These are phyloP conservation scores for Cardiospermum halicacabum DNA, from an alignment of 345 rosid genomes.

Conservation along the genomic window DNA sequence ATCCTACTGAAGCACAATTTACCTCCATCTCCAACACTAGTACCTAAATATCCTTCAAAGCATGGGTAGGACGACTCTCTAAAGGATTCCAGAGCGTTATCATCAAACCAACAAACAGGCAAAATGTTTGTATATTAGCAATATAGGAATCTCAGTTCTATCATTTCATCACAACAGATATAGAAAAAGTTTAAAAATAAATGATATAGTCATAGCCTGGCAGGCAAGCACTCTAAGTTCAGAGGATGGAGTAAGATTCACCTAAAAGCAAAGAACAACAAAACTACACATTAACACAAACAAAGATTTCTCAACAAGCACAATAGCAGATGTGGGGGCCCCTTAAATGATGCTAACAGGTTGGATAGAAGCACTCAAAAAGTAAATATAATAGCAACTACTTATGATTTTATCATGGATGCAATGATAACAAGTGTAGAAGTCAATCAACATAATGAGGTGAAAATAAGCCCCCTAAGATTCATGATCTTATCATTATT, in stretches of 20 bases:
- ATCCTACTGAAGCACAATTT: too few relatives aligned
- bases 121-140: too few relatives aligned
- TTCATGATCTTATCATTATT: conserved; percentile 23
- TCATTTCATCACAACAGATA: too few relatives aligned
- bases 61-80: too few relatives aligned
- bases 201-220: not conserved
- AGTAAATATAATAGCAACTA: conserved; percentile 20
- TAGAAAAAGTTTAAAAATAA: not conserved
- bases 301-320: conserved; percentile 12
- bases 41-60: too few relatives aligned
- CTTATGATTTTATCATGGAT: conserved; percentile 28
- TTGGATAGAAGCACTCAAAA: conserved; percentile 28
- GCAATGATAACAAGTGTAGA: conserved; percentile 40
- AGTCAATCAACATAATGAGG: conserved; percentile 46
- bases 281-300: conserved; percentile 1
- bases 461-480: conserved; percentile 21
- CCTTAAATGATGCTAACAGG: conserved; percentile 13
- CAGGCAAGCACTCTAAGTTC: not conserved
- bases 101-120: too few relatives aligned
- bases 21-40: too few relatives aligned
- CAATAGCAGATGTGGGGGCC: conserved; percentile 28
- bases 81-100: too few relatives aligned
- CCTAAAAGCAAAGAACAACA: not conserved
- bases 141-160: too few relatives aligned
- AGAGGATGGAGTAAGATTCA: not conserved